Base-by-base conservation (phyloP, 345 rosid genomes). In the Lumnitzera littorea region DNA sequence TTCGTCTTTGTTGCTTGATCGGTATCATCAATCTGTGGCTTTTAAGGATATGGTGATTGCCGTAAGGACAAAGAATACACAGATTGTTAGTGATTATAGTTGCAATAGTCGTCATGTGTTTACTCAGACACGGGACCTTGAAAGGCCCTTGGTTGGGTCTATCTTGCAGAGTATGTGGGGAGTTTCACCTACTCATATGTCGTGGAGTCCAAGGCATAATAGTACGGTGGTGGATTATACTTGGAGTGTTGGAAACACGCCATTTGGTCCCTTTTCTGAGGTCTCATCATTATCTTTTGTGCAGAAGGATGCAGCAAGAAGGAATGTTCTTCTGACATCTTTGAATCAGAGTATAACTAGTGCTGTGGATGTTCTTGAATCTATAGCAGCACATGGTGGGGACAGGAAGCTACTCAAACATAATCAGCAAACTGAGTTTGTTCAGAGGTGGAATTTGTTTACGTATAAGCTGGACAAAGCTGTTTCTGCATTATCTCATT, bases 121-220 rank as follows among this genome's bases (percentile, higher is more conserved):
- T 74, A 81, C 84, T 0, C 96, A 77, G 61, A 81, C 92, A 0
- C 81, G 96, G 74, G 91, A 90, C 51, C 82, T 94, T 15, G 95
- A 86, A 64, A 80, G 96, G 61, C 86, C 99, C 0, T 69, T 94
- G 23, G 92, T 90, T 11, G 97, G 99, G 69, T 94, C 96, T 0
- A 83, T 94, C 60, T 77, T 94, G 11, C 99, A 94, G 77, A 94
- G 99, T 36, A 90, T 94, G 97, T 94, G 99, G 99, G 99, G 99
- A 58, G 95, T 90, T 23, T 84, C 99, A 1, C 89, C 99, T 0
- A 94, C 97, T 24, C 99, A 94, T 74, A 57, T 90, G 72, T 71
- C 66, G 5, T 94, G 99, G 99, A 94, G 97, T 60, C 76, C 96
- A 3, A 75, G 78, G 29, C 97, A 86, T 68, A 90, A 94, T 69